Base-by-base conservation (phyloP, 495 filamentous ascomycete genomes). In the Niebla homalea region DNA sequence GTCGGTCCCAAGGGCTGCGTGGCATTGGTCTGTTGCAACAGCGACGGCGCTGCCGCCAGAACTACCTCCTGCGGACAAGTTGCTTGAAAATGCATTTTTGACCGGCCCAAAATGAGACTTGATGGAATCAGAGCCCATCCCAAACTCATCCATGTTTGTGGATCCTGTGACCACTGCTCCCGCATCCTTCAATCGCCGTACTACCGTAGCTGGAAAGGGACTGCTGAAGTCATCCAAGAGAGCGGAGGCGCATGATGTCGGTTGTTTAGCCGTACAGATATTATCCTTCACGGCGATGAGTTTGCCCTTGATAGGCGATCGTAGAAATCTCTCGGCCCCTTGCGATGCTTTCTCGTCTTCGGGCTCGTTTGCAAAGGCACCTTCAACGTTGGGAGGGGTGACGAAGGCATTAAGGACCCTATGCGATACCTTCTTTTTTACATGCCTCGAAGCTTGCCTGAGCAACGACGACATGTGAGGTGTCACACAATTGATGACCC, bases 91-190 rank as follows among this genome's bases (percentile, higher is more conserved):
- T 48, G 53, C 21, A 55, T 69, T 79, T 40, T 70, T 72, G 3
- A 92, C 85, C 19, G 77, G 57, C 4, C 85, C 89, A 60, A 83
- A 84, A 47, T 64, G 62, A 18, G 89, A 93, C 60, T 89, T 66
- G 2, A 72, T 75, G 15, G 87, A 87, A 67, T 97, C 85, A 11
- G 88, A 93, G 65, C 92, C 92, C 92, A 98, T 98, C 19, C 92
- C 92, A 66, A 97, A 98, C 62, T 97, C 92, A 70, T 98, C 92
- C 57, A 98, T 72, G 64, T 94, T 94, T 0, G 88, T 88, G 63
- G 94, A 96, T 7, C 83, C 84, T 15, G 77, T 71, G 4, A 94
- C 62, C 18, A 73, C 62, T 5, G 80, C 81, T 36, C 86, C 87
- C 19, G 78, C 72, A 44, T 70, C 59, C 54, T 77, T 73, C 41